Conservation (phyloP, 257 asterid genomes). For the Ocimum tenuiflorum region DNA sequence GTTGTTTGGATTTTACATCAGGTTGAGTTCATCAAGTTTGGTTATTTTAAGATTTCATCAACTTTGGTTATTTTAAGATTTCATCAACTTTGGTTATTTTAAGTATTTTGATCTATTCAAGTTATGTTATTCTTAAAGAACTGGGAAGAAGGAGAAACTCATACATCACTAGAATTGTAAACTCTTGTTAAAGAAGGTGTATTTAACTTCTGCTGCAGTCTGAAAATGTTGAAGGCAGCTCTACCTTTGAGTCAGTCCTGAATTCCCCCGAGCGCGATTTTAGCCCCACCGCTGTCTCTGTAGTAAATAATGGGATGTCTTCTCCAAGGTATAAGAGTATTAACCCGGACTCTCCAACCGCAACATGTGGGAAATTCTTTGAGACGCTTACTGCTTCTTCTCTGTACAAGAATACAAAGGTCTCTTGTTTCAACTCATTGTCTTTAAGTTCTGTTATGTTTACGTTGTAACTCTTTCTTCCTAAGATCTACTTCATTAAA, state of each 20-base stretch:
- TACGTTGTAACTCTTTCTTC: not conserved
- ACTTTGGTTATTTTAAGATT: too few relatives aligned
- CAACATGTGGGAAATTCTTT: slow-evolving; percentile 74
- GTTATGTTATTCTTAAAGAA: too few relatives aligned
- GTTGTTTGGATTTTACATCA: slow-evolving; percentile 95
- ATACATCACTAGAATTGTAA: too few relatives aligned
- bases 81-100: too few relatives aligned
- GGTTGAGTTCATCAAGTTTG: slow-evolving; percentile 42
- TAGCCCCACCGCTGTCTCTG: slow-evolving; percentile 78
- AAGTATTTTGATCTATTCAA: too few relatives aligned
- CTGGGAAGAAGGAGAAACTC: too few relatives aligned
- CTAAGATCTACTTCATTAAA: not conserved
- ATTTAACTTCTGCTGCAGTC: slow-evolving; percentile 42
- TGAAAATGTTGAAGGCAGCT: slow-evolving; percentile 64
- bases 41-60: too few relatives aligned
- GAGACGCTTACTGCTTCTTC: slow-evolving; percentile 80
- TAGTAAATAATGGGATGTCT: slow-evolving; percentile 68
- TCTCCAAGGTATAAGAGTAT: slow-evolving; percentile 83
- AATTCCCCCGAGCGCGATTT: slow-evolving; percentile 30
- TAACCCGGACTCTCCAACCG: slow-evolving; percentile 85
- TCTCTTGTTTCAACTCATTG: slow-evolving; percentile 12
- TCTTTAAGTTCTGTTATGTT: too few relatives aligned
- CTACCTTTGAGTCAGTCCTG: slow-evolving; percentile 30
- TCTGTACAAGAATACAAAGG: slow-evolving; percentile 89
- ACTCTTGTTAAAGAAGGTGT: not conserved